Evolutionary conservation across 164 flowering plant species (phyloP).

Genomic region (Kingdonia uniflora): DNA sequence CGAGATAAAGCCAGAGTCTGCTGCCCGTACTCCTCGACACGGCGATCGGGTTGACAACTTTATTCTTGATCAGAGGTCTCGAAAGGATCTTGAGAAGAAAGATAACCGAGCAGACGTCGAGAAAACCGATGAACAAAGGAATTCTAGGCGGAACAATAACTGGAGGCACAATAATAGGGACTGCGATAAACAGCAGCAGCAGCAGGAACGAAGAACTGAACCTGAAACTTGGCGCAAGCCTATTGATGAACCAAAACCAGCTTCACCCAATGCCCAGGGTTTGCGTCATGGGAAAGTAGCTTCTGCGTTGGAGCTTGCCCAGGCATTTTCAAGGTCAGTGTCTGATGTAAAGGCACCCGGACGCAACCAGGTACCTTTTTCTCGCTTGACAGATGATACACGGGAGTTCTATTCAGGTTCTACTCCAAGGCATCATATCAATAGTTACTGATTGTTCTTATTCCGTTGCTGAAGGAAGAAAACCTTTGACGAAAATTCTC

Average conservation of each 20-base stretch:
- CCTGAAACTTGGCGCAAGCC: conserved; percentile 91
- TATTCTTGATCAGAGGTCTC: conserved; percentile 33
- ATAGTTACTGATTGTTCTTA: conserved; percentile 20
- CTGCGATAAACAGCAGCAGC: conserved; percentile 34
- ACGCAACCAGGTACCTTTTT: conserved; percentile 56
- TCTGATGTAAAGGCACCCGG: conserved; percentile 39
- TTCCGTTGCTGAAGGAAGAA: too few species aligned
- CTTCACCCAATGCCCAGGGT: conserved; percentile 17
- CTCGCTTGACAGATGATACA: conserved; percentile 30
- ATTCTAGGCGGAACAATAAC: conserved; percentile 52
- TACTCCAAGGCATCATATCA: conserved; percentile 25
- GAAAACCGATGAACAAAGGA: conserved; percentile 39
- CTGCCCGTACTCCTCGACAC: conserved; percentile 14
- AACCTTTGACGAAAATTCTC: too few species aligned
- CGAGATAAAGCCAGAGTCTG: conserved; percentile 25
- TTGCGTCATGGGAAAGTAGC: conserved; percentile 11
- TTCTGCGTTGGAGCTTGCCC: conserved; percentile 13
- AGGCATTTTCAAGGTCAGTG: conserved; percentile 40
- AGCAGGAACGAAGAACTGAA: conserved; percentile 49
- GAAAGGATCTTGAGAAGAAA: conserved; percentile 37
- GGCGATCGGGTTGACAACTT: conserved; percentile 32
- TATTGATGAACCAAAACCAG: conserved; percentile 31
- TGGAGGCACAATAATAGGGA: conserved; percentile 32
- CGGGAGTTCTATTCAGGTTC: conserved; percentile 21
- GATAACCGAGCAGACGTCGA: conserved; percentile 33